phyloP scores from a whole-genome alignment of 1,284 basidiomycete species.

The Puccinia horiana region DNA sequence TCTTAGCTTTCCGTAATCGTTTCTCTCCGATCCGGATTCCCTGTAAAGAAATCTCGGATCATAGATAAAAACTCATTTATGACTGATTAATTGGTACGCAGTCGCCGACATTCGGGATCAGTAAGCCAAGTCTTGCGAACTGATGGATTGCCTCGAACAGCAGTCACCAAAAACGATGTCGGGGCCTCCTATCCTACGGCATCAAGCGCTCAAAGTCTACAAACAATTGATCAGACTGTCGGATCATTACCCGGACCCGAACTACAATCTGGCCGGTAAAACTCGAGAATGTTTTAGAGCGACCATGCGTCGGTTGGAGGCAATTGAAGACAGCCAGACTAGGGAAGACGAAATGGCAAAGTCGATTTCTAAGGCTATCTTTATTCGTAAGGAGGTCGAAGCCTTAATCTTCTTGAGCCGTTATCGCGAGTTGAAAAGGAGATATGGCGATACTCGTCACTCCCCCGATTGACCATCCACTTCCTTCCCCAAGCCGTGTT shows the following conservation, averaged over 20 bases:
- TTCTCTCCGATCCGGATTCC: too few species aligned
- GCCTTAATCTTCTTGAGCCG: constrained; percentile 43
- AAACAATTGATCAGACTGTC: constrained; percentile 38
- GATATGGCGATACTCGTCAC: constrained; percentile 48
- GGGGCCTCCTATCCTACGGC: not conserved
- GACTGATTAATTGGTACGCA: too few species aligned
- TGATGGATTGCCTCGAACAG: not conserved
- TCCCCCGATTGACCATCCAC: not conserved
- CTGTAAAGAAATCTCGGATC: too few species aligned
- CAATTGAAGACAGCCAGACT: not conserved
- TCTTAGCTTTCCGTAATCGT: too few species aligned
- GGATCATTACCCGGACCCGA: constrained; percentile 35
- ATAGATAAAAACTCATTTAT: too few species aligned
- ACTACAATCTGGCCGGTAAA: constrained; percentile 22
- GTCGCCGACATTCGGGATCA: too few species aligned
- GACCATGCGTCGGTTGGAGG: constrained; percentile 14
- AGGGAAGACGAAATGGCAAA: constrained; percentile 46
- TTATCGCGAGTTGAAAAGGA: constrained; percentile 45
- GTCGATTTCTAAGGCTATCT: constrained; percentile 42
- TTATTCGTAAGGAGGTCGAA: constrained; percentile 44
- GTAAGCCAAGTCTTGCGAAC: too few species aligned
- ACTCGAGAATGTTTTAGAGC: constrained; percentile 42
- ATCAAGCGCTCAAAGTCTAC: constrained; percentile 37
- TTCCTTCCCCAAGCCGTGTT: not conserved
- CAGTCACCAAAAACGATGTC: not conserved